A percentile compares a stretch with the other conserved stretches of the same genome.
These are phyloP conservation scores for Phanerodontia chrysosporium DNA, from an alignment of 768 basidiomycete genomes.

Conservation along the genomic window DNA sequence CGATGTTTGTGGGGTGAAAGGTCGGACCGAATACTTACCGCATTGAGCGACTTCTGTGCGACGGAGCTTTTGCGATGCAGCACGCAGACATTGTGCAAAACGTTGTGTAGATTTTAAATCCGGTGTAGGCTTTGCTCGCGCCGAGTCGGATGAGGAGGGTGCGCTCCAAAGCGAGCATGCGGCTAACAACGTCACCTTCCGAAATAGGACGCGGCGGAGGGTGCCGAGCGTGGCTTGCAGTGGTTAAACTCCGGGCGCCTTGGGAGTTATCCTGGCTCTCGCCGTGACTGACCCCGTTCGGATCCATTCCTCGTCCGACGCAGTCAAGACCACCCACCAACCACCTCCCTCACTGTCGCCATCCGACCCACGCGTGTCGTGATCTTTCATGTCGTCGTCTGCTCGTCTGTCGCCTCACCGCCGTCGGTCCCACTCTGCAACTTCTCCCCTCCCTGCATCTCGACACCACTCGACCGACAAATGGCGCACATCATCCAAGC, in stretches of 20 bases:
- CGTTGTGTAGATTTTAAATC: background rate
- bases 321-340: background rate
- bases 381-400: constrained; percentile 31
- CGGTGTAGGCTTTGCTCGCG: too few relatives aligned
- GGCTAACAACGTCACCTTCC: background rate
- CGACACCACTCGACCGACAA: constrained; percentile 32
- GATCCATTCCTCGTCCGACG: constrained; percentile 1
- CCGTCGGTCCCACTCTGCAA: constrained; percentile 52
- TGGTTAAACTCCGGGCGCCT: constrained; percentile 4
- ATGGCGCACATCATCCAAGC: constrained; percentile 46
- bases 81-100: background rate
- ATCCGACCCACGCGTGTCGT: constrained; percentile 2
- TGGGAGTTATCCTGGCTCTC: background rate
- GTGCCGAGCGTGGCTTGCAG: constrained; percentile 1
- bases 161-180: background rate
- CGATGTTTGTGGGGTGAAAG: background rate
- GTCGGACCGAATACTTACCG: constrained; percentile 12
- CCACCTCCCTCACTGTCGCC: background rate
- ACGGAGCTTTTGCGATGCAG: background rate
- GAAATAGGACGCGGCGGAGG: background rate
- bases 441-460: constrained; percentile 32
- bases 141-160: too few relatives aligned
- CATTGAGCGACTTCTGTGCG: background rate
- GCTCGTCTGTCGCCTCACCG: constrained; percentile 34
- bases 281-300: background rate